A percentile compares a stretch with the other conserved stretches of the same genome.
phyloP scores from a whole-genome alignment of 352 stramenopile species.

The Thraustochytrium sp. region DNA sequence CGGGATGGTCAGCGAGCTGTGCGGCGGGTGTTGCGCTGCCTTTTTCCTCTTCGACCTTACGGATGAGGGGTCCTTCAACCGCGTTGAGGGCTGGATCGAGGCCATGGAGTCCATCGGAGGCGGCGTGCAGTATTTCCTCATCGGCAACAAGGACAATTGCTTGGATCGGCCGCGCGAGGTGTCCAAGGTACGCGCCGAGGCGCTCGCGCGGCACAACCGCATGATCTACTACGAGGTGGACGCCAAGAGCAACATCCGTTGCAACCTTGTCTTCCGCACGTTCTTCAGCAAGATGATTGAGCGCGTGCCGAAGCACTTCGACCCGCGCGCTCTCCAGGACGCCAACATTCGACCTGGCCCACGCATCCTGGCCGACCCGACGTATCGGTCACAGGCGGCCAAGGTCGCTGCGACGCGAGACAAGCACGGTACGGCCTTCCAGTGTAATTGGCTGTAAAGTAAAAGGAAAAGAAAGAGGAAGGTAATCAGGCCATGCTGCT shows the following conservation, averaged over 20 bases:
- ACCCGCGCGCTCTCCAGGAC: not conserved
- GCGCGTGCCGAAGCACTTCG: not conserved
- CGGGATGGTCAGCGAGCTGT: not conserved
- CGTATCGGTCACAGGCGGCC: not conserved
- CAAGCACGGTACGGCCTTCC: not conserved
- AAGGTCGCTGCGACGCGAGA: not conserved
- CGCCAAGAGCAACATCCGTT: constrained; percentile 15
- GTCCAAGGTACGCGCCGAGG: not conserved
- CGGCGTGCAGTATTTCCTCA: not conserved
- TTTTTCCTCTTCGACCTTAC: constrained; percentile 29
- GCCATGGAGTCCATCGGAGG: not conserved
- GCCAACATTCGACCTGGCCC: not conserved
- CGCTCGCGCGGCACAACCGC: not conserved
- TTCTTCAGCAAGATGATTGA: constrained; percentile 2
- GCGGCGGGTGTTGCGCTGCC: not conserved
- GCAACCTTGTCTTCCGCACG: not conserved
- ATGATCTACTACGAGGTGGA: constrained; percentile 30
- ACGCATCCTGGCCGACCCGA: not conserved
- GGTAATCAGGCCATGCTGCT: not conserved
- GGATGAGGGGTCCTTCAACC: not conserved
- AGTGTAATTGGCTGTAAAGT: not conserved
- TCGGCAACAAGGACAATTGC: constrained; percentile 38
- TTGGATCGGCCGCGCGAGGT: not conserved
- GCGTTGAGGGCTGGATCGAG: not conserved
- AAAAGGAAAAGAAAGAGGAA: not conserved